Base-by-base conservation (phyloP, 805 yeast genomes). In the Saturnispora dispora region DNA sequence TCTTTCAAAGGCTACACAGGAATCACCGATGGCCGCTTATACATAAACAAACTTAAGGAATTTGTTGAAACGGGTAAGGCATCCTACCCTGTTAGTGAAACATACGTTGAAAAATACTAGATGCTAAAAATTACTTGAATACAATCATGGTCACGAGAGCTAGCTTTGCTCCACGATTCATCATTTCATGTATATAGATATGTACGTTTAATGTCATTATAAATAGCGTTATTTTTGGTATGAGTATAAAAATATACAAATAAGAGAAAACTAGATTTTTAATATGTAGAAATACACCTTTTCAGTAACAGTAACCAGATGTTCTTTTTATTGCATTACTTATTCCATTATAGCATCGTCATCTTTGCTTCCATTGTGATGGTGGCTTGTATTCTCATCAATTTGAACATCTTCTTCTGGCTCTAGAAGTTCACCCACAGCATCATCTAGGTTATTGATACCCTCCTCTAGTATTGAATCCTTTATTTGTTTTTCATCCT, bases 51-150 rank as follows among this genome's bases (percentile, higher is more conserved):
- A 64, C 73, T 88, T 49, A 78, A 77, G 62, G 88, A 87, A 58
- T 93, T 79, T 64, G 77, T 93, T 18, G 85, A 81, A 64, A 71
- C 79, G 51, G 98, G 98, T 1, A 70, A 72, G 46, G 69, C 79
- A 53, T 74, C 75, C 62, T 63, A 59, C 45, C 59, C 60, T 22
- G 57, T 53, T 27, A 50, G 60, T 7, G 62, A 64, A 20, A 59
- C 59, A 5, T 62, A 59, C 51, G 52, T 63, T 20, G 72, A 68
- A 55, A 61, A 69, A 55, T 69, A 67, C 48, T 66, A 53, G 57
- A 40, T 7, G 5, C 9, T 3, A 11, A 15, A 18, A 6, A 4
- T 35, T 18, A 28, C 22, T 18, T n/a, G 11, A 27, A 18, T 18
- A 20, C 15, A 15, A 28, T 18, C 18, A 10, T 20, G 13, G 18